Base-by-base conservation (phyloP, 495 filamentous ascomycete genomes). In the Penicillium pancosmium region DNA sequence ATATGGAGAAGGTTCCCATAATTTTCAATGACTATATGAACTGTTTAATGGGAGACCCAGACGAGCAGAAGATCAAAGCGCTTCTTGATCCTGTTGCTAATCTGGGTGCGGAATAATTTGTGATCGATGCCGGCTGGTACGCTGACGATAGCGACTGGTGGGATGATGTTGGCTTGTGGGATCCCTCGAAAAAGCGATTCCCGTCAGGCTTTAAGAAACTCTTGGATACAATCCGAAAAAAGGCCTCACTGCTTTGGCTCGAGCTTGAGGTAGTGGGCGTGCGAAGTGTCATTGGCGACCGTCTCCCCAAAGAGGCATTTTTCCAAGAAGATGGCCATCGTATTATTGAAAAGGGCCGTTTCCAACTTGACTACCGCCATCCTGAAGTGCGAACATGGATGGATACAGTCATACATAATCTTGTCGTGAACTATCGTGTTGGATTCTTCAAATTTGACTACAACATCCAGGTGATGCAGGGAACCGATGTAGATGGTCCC, bases 1-100 rank as follows among this genome's bases (percentile, higher is more conserved):
- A 66, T 53, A 59, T 66, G 52, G 31, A 57, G n/a, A 27, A 25
- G 12, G 16, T 68, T 5, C 57, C 65, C 0, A 55, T 68, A 25
- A 68, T 70, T 23, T 70, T 70, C 55, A 70, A 68, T 43, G 68
- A 69, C 34, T 69, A 69, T 25, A 69, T 69, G 67, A 70, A 70
- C 46, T 70, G 68, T 34, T 61, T 68, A 8, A 68, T 70, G 65
- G 68, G 68, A 13, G 68, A 70, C 36, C 63, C 65, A 8, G 64
- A 62, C 9, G 62, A 68, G 19, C 53, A 64, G 41, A 70, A 70
- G 51, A 62, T 70, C 16, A 36, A 62, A 0, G 60, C 68, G 2
- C 54, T 70, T n/a, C 19, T 68, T 5, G 55, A 64, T 4, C 60
- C 62, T n/a, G 36, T n/a, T n/a, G 36, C 36, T 15, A n/a, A 3